These are phyloP conservation scores for Xylariales sp. DNA, from an alignment of 2,329 filamentous ascomycete species.

Conservation along the genomic window DNA sequence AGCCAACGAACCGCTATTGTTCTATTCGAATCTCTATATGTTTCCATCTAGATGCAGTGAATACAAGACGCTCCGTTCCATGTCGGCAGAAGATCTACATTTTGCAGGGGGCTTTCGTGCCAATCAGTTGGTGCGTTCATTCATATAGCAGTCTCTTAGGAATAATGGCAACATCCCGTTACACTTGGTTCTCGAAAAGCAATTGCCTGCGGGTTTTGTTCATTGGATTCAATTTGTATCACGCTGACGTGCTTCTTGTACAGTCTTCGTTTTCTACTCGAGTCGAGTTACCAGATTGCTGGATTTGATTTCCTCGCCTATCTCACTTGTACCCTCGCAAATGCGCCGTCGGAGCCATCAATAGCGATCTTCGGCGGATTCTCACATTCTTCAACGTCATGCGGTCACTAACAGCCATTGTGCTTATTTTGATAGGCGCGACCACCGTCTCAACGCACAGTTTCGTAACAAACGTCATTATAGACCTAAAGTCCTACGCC, in stretches of 20 bases:
- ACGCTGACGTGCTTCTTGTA: not conserved
- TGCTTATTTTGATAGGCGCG: conserved; percentile 10
- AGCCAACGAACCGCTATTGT: not conserved
- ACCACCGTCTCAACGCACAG: conserved; percentile 18
- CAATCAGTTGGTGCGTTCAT: not conserved
- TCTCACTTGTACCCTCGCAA: not conserved
- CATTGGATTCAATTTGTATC: not conserved
- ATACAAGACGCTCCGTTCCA: conserved; percentile 3
- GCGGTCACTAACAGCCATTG: not conserved
- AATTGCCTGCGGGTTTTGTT: not conserved
- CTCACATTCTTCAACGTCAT: not conserved
- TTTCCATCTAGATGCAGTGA: conserved; percentile 4
- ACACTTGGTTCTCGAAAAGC: not conserved
- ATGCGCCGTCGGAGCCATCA: too few relatives aligned
- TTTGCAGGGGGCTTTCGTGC: not conserved
- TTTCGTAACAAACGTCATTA: conserved; percentile 23
- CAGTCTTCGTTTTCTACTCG: not conserved
- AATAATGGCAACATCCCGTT: not conserved
- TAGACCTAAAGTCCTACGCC: conserved; percentile 20
- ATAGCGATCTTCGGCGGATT: not conserved
- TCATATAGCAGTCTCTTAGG: conserved; percentile 3
- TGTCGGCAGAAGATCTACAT: conserved; percentile 6
- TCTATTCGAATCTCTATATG: not conserved
- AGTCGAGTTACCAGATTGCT: not conserved
- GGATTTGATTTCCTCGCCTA: not conserved